Evolutionary conservation across 2,329 filamentous ascomycete genomes (phyloP), one percentile per base, ranked within the genome.

Genomic region (Aureobasidium sp.): DNA sequence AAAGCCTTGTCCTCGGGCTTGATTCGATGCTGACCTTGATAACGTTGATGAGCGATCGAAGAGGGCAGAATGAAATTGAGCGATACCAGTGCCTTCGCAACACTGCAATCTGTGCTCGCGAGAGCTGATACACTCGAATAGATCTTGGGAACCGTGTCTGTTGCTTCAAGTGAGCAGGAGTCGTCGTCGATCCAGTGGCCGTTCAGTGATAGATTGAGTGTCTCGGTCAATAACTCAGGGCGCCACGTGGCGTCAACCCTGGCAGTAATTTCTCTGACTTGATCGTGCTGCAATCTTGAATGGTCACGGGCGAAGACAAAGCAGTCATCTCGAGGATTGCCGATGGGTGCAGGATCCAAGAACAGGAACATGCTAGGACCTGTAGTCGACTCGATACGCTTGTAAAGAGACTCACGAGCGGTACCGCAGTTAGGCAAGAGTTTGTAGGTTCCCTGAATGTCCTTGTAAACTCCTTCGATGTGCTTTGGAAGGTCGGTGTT

Each of bases 271-370:
- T 77, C 70, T 40, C 88, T 81, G 8, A 76, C 66, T 51, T 85
- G 80, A 23, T 83, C 82, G 43, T 83, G 82, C 18, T 81, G 75
- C 9, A 85, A 75, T 6, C 82, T 78, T 11, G 76, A 74, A 65
- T 82, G 82, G 54, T 85, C 80, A 9, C 80, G 69, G 2, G 88
- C 82, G 70, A 92, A 88, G 0, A 90, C 84, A 69, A 89, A 90
- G 2, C 73, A 74, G 71, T 91, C 88, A 7, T 82, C 65, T 0
- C 78, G 71, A 0, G 80, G 74, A 33, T 82, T 73, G 0, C 83
- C 83, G 42, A 84, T 79, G 20, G 82, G 81, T 7, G 81, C 77
- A 0, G 88, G 85, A 63, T 91, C 87, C 4, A 89, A 76, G 70
- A 90, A 91, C 3, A 91, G 74, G 69, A 84, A 91, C 0, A 90